Percentiles rank a stretch among this genome's conserved stretches.
Evolutionary conservation across 768 basidiomycete species (phyloP).

Genomic region (Imleria badia): DNA sequence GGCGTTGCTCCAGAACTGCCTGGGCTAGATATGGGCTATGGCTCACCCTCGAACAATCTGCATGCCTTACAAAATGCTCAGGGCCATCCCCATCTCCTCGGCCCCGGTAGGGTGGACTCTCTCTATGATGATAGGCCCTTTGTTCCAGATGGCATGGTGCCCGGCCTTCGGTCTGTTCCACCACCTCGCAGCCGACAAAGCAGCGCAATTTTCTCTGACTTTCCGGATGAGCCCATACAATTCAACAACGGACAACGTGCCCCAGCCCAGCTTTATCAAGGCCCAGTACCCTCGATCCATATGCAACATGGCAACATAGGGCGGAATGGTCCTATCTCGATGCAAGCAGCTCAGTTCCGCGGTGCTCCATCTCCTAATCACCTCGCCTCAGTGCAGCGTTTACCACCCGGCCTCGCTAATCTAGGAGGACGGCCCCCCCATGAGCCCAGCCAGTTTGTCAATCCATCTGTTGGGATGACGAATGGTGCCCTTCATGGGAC

Average conservation of each 20-base stretch:
- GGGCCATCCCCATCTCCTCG: constrained; percentile 39
- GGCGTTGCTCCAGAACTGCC: constrained; percentile 24
- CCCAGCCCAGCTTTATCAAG: constrained; percentile 57
- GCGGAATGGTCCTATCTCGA: constrained; percentile 51
- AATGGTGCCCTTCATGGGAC: constrained; percentile 46
- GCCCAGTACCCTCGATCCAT: constrained; percentile 48
- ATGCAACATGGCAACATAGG: constrained; percentile 49
- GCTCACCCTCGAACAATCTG: constrained; percentile 26
- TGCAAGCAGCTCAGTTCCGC: constrained; percentile 66
- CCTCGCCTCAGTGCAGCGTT: constrained; percentile 52
- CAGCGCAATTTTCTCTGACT: constrained; percentile 53
- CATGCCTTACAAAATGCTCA: constrained; percentile 44
- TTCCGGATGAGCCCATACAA: constrained; percentile 61
- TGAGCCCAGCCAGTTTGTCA: constrained; percentile 65
- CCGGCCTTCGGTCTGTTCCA: constrained; percentile 69
- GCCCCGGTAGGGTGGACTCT: constrained; percentile 55
- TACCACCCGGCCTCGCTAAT: constrained; percentile 81
- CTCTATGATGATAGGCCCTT: constrained; percentile 79
- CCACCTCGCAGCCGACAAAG: constrained; percentile 62
- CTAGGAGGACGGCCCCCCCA: constrained; percentile 81
- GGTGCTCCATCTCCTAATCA: constrained; percentile 66
- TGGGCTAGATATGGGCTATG: constrained; percentile 26
- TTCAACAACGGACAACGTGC: constrained; percentile 60
- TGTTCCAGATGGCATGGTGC: constrained; percentile 83
- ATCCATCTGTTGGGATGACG: constrained; percentile 42